phyloP scores from a whole-genome alignment of 2,329 filamentous ascomycete genomes.

The Monosporascus ibericus region DNA sequence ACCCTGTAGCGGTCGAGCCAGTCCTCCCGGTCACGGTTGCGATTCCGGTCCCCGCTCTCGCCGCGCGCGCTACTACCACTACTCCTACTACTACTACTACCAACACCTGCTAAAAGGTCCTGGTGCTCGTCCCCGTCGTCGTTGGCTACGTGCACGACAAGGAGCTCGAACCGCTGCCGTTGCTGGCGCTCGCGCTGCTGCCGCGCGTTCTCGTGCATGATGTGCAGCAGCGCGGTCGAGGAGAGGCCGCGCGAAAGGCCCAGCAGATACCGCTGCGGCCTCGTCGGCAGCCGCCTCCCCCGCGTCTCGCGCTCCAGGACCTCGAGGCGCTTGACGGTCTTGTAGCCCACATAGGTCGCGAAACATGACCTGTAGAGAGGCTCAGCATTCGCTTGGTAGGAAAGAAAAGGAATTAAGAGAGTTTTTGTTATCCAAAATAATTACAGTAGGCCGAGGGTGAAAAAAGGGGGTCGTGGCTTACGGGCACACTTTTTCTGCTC shows the following conservation, averaged over 20 bases:
- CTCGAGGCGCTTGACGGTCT: conserved; percentile 67
- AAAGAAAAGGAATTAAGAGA: no score
- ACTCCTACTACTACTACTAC: no score
- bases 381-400: background rate
- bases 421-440: no score
- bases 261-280: conserved; percentile 55
- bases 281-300: conserved; percentile 13
- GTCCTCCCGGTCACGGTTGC: background rate
- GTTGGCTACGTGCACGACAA: conserved; percentile 50
- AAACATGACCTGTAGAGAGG: conserved; percentile 62
- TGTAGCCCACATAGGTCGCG: conserved; percentile 67
- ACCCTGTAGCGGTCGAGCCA: conserved; percentile 36
- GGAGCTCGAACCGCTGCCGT: conserved; percentile 51
- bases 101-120: conserved; percentile 3
- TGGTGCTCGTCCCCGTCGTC: conserved; percentile 14
- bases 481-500: conserved; percentile 22
- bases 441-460: no score
- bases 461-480: conserved; percentile 3
- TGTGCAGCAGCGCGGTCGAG: conserved; percentile 69
- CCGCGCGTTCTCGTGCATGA: conserved; percentile 64
- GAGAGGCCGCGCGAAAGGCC: conserved; percentile 80
- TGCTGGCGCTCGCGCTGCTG: conserved; percentile 36
- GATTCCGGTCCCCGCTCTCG: no score
- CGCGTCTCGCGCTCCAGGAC: conserved; percentile 44
- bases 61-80: conserved; percentile 7